Evolutionary conservation across 768 basidiomycete genomes (phyloP).

Genomic region (Russula foetens): DNA sequence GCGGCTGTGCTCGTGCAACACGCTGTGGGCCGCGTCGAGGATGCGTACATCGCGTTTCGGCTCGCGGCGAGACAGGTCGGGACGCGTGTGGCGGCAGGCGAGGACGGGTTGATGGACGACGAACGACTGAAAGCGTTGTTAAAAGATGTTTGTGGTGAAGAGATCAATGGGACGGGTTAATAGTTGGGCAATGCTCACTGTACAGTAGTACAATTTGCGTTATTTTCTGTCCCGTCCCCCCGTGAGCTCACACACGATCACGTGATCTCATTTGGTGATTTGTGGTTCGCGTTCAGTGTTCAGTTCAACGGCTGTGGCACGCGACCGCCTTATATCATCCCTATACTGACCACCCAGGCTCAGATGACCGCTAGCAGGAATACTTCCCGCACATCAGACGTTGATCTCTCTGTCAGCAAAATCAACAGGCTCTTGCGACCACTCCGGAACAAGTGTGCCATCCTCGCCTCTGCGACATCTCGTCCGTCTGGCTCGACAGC

Average conservation of each 20-base stretch:
- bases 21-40: conserved; percentile 63
- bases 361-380: neutral
- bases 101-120: conserved; percentile 27
- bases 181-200: too few relatives aligned
- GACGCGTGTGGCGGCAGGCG: conserved; percentile 28
- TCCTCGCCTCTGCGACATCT: conserved; percentile 27
- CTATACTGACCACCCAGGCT: neutral
- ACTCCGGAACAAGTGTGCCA: conserved; percentile 39
- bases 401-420: conserved; percentile 31
- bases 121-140: conserved; percentile 27
- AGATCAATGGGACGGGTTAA: neutral
- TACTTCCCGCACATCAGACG: neutral
- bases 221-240: too few relatives aligned
- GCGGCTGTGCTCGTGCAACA: conserved; percentile 73
- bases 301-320: neutral
- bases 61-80: conserved; percentile 49
- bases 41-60: conserved; percentile 67
- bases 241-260: too few relatives aligned
- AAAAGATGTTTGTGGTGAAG: conserved; percentile 15
- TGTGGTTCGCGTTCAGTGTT: neutral
- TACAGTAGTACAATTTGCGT: too few relatives aligned
- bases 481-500: conserved; percentile 19
- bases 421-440: conserved; percentile 41
- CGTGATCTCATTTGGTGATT: too few relatives aligned
- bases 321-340: too few relatives aligned